Evolutionary conservation across 169 alveolate species (phyloP), one percentile per base, ranked within the genome.

Genomic region (Plasmodium inui): DNA sequence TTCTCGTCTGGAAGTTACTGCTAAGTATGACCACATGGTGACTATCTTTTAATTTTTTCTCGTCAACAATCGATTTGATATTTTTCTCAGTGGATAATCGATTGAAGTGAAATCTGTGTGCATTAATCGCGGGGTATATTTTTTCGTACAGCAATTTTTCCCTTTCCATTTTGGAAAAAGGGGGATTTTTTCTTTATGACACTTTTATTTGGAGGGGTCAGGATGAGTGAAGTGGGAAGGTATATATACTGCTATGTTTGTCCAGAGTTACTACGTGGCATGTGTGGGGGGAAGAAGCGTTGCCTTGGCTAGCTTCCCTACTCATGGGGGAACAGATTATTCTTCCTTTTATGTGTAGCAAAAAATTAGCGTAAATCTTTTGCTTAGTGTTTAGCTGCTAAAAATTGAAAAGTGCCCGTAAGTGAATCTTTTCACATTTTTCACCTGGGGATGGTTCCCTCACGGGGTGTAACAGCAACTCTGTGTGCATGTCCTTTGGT

Each of bases 1-100:
- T 83, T 8, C 74, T 85, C n/a, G 72, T 74, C 76, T 30, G 83
- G 12, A 34, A 73, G 78, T 85, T 32, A 85, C 85, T 73, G n/a
- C 93, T 74, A 50, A 84, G 41, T 19, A 70, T 28, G 19, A 90
- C 73, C 61, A 50, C 55, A 81, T 46, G 50, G 57, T 39, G 26
- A 44, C 26, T 19, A 70, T 70, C 34, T 81, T 81, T 90, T n/a
- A 80, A 9, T 81, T 28, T 90, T 3, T 57, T 72, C 57, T 41
- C 53, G 46, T 55, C 84, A 22, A 81, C 32, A 81, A 67, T 81
- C 37, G 8, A 19, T 71, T 80, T 39, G 37, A 41, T 81, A 41
- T 90, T 90, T 72, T 89, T 72, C 72, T 74, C 41, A 28, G 50
- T 72, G 30, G 55, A 67, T 17, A 90, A 90, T 50, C 26, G 50